Evolutionary conservation across 169 alveolate species (phyloP), one percentile per base, ranked within the genome.

Genomic region (Eimeria falciformis): DNA sequence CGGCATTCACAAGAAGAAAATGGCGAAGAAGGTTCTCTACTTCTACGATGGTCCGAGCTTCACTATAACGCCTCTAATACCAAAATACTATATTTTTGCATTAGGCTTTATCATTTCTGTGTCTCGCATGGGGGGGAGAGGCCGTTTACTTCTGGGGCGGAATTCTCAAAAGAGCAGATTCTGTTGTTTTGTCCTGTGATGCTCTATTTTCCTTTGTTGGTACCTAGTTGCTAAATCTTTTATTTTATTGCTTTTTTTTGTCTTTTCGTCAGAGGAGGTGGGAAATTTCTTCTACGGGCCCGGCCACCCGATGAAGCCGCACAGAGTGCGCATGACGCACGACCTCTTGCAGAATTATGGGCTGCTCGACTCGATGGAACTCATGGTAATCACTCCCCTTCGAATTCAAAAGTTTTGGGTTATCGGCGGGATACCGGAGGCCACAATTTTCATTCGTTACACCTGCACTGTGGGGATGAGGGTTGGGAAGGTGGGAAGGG

Each of bases 281-380:
- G 99, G 99, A 5, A 97, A 98, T 62, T 99, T 96, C 93, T 98
- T 98, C 95, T 99, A 99, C 92, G 99, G 99, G 27, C 98, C 98
- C 11, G 99, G 99, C 11, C 99, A 99, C 93, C 99, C 99, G n/a
- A 99, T 99, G 99, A 99, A 99, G 93, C 99, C 99, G 6, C 99
- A 98, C 93, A 93, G 99, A 92, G 98, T 99, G 25, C 97, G 99
- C 68, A 98, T 99, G 99, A 98, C 99, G 3, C 99, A 99, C 96
- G 98, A 98, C 91, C 94, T 98, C 92, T 97, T 99, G 29, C 97
- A 97, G 33, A 95, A 98, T 62, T 98, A 98, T 91, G 99, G 98
- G 23, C 96, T 99, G 29, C 98, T 98, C 92, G 95, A 98, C 47
- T 96, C 96, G 0, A 23, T 91, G 83, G 92, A 79, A 18, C 29